Conservation (phyloP, 2,329 filamentous ascomycete species). For the Sphaerulina populicola region DNA sequence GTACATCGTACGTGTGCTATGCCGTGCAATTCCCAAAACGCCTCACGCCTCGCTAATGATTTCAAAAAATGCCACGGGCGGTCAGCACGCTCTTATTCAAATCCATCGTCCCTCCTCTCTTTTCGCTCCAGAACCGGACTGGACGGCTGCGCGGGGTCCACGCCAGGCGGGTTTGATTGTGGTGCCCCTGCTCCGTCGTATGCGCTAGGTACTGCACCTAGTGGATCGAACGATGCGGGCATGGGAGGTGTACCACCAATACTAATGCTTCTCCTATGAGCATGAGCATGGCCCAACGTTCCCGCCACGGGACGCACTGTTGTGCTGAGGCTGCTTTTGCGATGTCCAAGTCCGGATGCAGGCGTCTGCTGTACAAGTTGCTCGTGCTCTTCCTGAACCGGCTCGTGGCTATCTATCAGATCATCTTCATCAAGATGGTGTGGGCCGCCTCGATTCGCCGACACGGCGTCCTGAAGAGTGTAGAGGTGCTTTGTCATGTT, state of each 20-base stretch:
- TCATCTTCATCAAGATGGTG: slow-evolving; percentile 32
- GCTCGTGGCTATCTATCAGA: slow-evolving; percentile 27
- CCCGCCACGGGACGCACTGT: slow-evolving; percentile 17
- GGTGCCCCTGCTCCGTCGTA: slow-evolving; percentile 17
- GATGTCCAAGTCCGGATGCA: slow-evolving; percentile 30
- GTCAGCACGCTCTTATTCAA: slow-evolving; percentile 22
- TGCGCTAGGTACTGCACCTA: slow-evolving; percentile 27
- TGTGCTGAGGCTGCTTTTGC: slow-evolving; percentile 40
- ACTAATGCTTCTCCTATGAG: slow-evolving; percentile 40
- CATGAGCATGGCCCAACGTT: slow-evolving; percentile 21
- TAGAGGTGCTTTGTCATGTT: slow-evolving; percentile 56
- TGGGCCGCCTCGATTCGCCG: slow-evolving; percentile 31
- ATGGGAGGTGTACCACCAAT: slow-evolving; percentile 22
- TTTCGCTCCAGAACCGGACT: slow-evolving; percentile 20
- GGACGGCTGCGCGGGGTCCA: slow-evolving; percentile 6
- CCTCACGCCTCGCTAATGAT: slow-evolving; percentile 6
- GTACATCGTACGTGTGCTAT: slow-evolving; percentile 7
- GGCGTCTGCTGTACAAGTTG: slow-evolving; percentile 26
- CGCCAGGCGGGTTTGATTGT: slow-evolving; percentile 20
- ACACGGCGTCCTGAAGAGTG: slow-evolving; percentile 58
- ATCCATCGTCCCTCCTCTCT: slow-evolving; percentile 28
- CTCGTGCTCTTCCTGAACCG: slow-evolving; percentile 32
- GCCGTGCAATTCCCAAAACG: not conserved
- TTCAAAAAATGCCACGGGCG: not conserved
- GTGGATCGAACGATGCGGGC: slow-evolving; percentile 26